Conservation (phyloP, 352 stramenopile species). For the Phytophthora pseudosyringae region DNA sequence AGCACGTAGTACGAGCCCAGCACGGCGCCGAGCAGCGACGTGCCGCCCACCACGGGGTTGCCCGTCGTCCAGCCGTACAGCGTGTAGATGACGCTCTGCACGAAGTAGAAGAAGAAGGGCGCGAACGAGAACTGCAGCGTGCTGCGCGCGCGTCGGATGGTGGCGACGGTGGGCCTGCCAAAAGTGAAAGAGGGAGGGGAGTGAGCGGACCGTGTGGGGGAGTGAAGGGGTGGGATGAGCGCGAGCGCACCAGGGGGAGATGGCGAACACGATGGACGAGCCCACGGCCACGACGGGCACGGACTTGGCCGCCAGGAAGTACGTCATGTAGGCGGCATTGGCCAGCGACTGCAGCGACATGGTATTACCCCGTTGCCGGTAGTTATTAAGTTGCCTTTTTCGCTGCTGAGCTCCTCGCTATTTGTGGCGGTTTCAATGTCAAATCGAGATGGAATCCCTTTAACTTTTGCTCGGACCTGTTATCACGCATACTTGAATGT, state of each 20-base stretch:
- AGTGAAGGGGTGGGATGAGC: too few species aligned
- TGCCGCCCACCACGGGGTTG: constrained; percentile 67
- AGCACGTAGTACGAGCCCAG: constrained; percentile 77
- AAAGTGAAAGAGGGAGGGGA: neutral
- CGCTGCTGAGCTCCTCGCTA: neutral
- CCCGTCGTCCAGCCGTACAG: constrained; percentile 72
- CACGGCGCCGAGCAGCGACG: constrained; percentile 57
- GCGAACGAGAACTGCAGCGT: constrained; percentile 83
- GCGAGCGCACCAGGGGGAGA: constrained; percentile 61
- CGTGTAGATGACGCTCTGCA: constrained; percentile 85
- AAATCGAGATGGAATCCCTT: neutral
- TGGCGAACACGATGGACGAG: constrained; percentile 70
- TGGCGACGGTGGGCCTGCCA: constrained; percentile 61
- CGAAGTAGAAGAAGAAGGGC: constrained; percentile 87
- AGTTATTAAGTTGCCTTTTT: constrained; percentile 20
- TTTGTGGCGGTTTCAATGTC: constrained; percentile 11
- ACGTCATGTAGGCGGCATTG: constrained; percentile 76
- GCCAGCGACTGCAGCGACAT: constrained; percentile 71
- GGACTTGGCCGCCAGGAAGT: constrained; percentile 66
- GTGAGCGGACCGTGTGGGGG: neutral
- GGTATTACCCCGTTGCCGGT: neutral
- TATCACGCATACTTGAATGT: constrained; percentile 13
- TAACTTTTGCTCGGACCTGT: neutral
- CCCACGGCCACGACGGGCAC: constrained; percentile 66
- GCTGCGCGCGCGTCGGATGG: constrained; percentile 68